Percentiles rank a stretch among this genome's conserved stretches.
phyloP scores from a whole-genome alignment of 2,329 filamentous ascomycete species.

The Diaporthe citrichinensis region DNA sequence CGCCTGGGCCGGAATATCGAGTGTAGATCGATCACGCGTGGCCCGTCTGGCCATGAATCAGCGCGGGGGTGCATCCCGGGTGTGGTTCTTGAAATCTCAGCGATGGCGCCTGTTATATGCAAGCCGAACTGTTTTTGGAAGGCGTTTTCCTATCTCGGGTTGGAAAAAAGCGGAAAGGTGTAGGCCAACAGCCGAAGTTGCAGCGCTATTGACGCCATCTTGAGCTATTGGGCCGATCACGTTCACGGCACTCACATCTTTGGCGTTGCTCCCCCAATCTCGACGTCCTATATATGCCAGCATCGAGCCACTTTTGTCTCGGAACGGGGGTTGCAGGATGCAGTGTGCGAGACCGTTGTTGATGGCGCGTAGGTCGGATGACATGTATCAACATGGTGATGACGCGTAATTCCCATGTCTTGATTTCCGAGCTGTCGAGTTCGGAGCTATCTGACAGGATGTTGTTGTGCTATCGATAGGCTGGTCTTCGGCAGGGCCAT shows the following conservation, averaged over 20 bases:
- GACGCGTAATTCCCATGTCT: neutral
- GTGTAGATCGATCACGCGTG: neutral
- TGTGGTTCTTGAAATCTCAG: neutral
- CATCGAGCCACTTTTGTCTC: slow-evolving; percentile 2
- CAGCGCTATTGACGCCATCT: slow-evolving; percentile 19
- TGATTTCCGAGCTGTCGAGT: neutral
- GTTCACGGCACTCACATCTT: neutral
- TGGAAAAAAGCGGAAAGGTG: neutral
- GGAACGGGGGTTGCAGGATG: neutral
- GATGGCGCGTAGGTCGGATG: neutral
- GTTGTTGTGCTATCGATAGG: no score
- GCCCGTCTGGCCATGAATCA: neutral
- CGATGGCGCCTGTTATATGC: neutral
- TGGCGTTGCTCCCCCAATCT: neutral
- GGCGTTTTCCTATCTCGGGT: neutral
- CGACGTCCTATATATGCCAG: neutral
- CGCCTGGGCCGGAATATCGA: neutral
- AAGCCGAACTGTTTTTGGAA: slow-evolving; percentile 15
- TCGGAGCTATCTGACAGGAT: neutral
- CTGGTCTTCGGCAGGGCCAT: neutral
- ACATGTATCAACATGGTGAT: neutral
- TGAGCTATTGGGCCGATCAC: slow-evolving; percentile 4
- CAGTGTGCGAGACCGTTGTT: neutral
- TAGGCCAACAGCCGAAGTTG: slow-evolving; percentile 7
- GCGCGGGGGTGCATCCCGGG: neutral